Conservation (phyloP, 306 rosid genomes). For the Morella rubra region DNA sequence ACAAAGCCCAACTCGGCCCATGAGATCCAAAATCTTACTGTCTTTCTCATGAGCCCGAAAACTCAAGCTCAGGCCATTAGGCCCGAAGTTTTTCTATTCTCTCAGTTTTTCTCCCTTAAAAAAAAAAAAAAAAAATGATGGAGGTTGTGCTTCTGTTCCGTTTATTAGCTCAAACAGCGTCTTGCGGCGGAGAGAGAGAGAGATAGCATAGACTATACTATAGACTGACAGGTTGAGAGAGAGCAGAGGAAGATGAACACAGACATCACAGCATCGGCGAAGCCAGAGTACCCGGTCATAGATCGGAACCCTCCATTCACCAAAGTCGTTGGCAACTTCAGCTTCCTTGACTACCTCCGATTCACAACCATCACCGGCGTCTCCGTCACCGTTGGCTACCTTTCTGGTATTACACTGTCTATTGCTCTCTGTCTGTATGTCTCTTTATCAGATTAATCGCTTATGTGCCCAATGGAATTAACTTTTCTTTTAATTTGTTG, state of each 20-base stretch:
- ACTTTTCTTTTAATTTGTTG: background rate
- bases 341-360: conserved; percentile 80
- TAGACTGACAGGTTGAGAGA: background rate
- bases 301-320: conserved; percentile 98
- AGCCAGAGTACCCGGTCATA: conserved; percentile 80
- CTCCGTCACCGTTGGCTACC: conserved; percentile 95
- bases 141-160: background rate
- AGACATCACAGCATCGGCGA: conserved; percentile 82
- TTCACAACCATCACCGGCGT: conserved; percentile 84
- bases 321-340: conserved; percentile 81
- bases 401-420: conserved; percentile 47
- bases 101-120: no score
- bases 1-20: background rate
- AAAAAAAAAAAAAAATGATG: no score
- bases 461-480: background rate
- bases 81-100: background rate
- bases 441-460: background rate
- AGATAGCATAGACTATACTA: background rate
- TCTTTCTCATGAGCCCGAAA: no score
- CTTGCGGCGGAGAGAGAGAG: background rate
- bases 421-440: background rate
- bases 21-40: background rate
- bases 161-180: background rate
- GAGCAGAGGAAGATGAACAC: conserved; percentile 63
- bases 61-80: background rate